Percentiles rank a stretch among this genome's conserved stretches.
These are phyloP conservation scores for Naganishia friedmannii DNA, from an alignment of 768 basidiomycete genomes.

Conservation along the genomic window DNA sequence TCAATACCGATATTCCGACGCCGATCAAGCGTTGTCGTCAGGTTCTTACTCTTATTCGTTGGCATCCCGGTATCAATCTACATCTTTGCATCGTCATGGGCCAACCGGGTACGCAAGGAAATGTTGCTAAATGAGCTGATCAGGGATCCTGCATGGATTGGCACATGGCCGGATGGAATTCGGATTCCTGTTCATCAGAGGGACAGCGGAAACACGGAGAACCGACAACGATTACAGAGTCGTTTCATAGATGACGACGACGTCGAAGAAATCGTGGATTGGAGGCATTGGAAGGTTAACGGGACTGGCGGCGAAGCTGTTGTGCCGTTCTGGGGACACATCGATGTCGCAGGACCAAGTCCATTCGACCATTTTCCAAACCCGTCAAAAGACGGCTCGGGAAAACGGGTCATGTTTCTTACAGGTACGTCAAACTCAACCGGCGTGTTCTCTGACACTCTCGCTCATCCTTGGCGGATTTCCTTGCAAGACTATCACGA, in stretches of 20 bases:
- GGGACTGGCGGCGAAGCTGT: not conserved
- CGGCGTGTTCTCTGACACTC: not conserved
- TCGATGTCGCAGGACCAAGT: slow-evolving; percentile 40
- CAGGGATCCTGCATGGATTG: not conserved
- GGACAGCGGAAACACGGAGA: slow-evolving; percentile 30
- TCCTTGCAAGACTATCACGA: slow-evolving; percentile 44
- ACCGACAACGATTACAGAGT: not conserved
- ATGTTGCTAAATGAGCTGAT: slow-evolving; percentile 1
- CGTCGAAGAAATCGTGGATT: not conserved
- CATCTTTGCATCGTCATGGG: not conserved
- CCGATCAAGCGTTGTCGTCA: not conserved
- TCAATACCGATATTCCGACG: slow-evolving; percentile 17
- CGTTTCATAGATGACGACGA: not conserved
- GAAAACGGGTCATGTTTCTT: slow-evolving; percentile 47
- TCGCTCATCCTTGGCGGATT: not conserved
- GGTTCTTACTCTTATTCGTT: slow-evolving; percentile 7
- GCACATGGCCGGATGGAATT: slow-evolving; percentile 6
- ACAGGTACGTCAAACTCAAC: slow-evolving; percentile 38
- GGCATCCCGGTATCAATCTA: slow-evolving; percentile 8
- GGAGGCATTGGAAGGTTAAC: slow-evolving; percentile 2
- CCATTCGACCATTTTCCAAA: slow-evolving; percentile 46
- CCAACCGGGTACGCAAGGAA: not conserved
- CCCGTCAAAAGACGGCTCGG: slow-evolving; percentile 15
- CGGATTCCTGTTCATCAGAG: slow-evolving; percentile 8
- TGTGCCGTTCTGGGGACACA: slow-evolving; percentile 44